phyloP scores from a whole-genome alignment of 179 eudicot genomes.

The Silene vulgaris region DNA sequence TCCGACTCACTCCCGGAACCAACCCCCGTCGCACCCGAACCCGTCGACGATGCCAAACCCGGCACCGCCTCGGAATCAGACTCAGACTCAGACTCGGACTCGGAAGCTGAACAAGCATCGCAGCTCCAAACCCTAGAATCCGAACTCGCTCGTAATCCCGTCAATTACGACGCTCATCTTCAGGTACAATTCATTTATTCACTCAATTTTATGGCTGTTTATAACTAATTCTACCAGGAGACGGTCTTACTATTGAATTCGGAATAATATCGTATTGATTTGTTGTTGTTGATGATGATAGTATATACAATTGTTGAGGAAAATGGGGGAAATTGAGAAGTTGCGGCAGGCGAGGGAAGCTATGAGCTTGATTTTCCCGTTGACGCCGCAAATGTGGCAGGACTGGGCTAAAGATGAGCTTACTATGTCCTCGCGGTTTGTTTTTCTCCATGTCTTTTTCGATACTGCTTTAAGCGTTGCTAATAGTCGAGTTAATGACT shows the following conservation, averaged over 20 bases:
- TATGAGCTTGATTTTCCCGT: conserved; percentile 65
- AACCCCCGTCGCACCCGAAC: not conserved
- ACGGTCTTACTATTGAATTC: too few relatives aligned
- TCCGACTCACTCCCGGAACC: not conserved
- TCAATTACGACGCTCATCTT: conserved; percentile 67
- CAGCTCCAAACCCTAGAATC: conserved; percentile 68
- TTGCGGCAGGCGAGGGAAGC: conserved; percentile 77
- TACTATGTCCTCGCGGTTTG: conserved; percentile 53
- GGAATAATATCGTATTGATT: not conserved
- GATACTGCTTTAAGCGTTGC: not conserved
- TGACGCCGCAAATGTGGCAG: conserved; percentile 81
- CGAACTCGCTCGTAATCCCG: conserved; percentile 50
- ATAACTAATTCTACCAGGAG: too few relatives aligned
- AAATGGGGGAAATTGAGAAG: conserved; percentile 77
- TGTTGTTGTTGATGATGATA: conserved; percentile 24
- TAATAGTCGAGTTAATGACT: not conserved
- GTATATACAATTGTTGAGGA: conserved; percentile 74
- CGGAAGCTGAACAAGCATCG: conserved; percentile 42
- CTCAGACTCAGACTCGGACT: conserved; percentile 54
- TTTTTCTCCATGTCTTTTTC: not conserved
- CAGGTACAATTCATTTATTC: conserved; percentile 40
- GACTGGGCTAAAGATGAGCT: conserved; percentile 90
- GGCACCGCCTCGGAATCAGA: conserved; percentile 28
- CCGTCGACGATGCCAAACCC: not conserved
- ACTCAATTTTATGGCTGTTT: not conserved